A percentile compares a stretch with the other conserved stretches of the same genome.
Conservation (phyloP, 805 yeast genomes). For the Cyberlindnera euphorbiiphila region DNA sequence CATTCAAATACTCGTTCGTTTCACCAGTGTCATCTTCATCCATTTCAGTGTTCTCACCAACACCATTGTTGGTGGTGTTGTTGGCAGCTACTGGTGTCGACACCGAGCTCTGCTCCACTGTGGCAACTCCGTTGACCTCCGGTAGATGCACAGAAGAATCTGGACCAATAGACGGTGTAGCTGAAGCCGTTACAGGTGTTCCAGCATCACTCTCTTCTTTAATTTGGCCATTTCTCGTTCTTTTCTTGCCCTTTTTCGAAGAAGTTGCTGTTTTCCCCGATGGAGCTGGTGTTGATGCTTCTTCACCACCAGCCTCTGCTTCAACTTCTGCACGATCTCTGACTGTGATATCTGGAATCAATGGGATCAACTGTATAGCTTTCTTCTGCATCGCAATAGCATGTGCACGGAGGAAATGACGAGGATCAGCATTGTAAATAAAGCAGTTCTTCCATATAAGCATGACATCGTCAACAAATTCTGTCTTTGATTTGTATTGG, state of each 20-base stretch:
- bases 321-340: slow-evolving; percentile 72
- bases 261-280: slow-evolving; percentile 32
- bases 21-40: slow-evolving; percentile 35
- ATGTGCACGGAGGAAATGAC: slow-evolving; percentile 84
- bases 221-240: slow-evolving; percentile 34
- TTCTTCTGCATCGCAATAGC: slow-evolving; percentile 96
- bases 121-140: background rate
- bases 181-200: slow-evolving; percentile 12
- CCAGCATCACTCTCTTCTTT: slow-evolving; percentile 20
- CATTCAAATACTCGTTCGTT: slow-evolving; percentile 39
- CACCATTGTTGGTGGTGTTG: slow-evolving; percentile 1
- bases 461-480: slow-evolving; percentile 93
- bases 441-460: slow-evolving; percentile 94
- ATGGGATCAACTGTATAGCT: slow-evolving; percentile 66
- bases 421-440: slow-evolving; percentile 91
- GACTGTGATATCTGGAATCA: slow-evolving; percentile 85
- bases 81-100: slow-evolving; percentile 2
- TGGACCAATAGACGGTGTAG: slow-evolving; percentile 4
- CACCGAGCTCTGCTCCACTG: slow-evolving; percentile 2
- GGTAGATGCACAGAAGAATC: too few relatives aligned
- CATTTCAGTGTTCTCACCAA: slow-evolving; percentile 10
- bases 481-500: slow-evolving; percentile 79
- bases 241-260: slow-evolving; percentile 38
- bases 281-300: slow-evolving; percentile 23
- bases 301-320: slow-evolving; percentile 33